These are phyloP conservation scores for Hypsizygus marmoreus DNA, from an alignment of 768 basidiomycete genomes.

Conservation along the genomic window DNA sequence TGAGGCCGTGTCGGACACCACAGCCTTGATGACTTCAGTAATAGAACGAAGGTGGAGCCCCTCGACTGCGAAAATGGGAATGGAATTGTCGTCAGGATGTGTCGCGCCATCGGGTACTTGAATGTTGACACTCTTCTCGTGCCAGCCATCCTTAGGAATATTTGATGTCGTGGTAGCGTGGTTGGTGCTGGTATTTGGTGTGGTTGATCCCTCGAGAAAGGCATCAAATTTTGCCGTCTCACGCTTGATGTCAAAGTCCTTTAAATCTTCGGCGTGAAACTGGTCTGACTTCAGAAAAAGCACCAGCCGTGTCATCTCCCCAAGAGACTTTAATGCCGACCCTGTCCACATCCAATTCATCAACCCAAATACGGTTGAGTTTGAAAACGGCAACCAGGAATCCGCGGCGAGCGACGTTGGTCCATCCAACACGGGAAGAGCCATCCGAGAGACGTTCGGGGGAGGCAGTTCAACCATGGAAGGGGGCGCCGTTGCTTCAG, in stretches of 20 bases:
- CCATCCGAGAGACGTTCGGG: too few species aligned
- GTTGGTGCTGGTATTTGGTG: too few species aligned
- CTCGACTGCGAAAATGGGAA: constrained; percentile 22
- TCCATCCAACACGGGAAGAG: background rate
- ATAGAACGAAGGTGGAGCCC: constrained; percentile 25
- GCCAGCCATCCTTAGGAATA: constrained; percentile 19
- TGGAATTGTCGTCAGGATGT: constrained; percentile 8
- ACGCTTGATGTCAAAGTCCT: constrained; percentile 10
- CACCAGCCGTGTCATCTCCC: constrained; percentile 13
- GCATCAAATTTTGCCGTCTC: constrained; percentile 18
- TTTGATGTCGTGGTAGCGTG: too few species aligned
- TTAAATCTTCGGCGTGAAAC: constrained; percentile 15
- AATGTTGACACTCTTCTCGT: constrained; percentile 12
- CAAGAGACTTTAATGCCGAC: constrained; percentile 17
- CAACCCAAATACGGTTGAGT: constrained; percentile 17
- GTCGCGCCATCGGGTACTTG: constrained; percentile 16
- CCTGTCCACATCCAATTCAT: constrained; percentile 26
- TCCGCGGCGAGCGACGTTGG: background rate
- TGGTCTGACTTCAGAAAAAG: constrained; percentile 18
- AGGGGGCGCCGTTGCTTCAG: too few species aligned
- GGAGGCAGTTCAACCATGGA: too few species aligned
- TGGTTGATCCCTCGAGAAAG: too few species aligned
- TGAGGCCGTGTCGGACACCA: constrained; percentile 9
- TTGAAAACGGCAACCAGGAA: constrained; percentile 14
- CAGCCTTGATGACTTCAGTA: constrained; percentile 21